phyloP scores from a whole-genome alignment of 148 eudicot species.

The Cornus kousa region DNA sequence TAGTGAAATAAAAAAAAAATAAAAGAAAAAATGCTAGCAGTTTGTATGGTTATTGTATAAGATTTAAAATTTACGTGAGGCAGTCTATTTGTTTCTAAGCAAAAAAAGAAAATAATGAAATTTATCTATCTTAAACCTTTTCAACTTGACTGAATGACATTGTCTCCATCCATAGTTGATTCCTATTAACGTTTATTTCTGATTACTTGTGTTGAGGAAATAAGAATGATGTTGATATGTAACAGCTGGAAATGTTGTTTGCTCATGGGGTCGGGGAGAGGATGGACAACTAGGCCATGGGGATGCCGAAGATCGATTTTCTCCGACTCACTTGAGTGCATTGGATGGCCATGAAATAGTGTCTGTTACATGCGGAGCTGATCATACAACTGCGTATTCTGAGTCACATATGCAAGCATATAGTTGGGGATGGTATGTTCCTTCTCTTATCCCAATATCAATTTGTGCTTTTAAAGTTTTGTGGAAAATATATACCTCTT shows the following conservation, averaged over 20 bases:
- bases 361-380: slow-evolving; percentile 91
- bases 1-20: no score
- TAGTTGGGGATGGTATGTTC: slow-evolving; percentile 97
- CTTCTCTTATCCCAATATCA: background rate
- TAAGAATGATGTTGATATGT: background rate
- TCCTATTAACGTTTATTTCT: background rate
- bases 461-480: no score
- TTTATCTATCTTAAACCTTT: no score
- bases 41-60: no score
- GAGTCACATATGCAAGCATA: slow-evolving; percentile 64
- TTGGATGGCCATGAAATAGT: slow-evolving; percentile 71
- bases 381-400: slow-evolving; percentile 87
- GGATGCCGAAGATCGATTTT: slow-evolving; percentile 90
- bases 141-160: no score
- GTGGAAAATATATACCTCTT: no score
- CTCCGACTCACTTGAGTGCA: slow-evolving; percentile 81
- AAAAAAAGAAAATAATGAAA: no score
- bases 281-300: slow-evolving; percentile 99
- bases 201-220: slow-evolving; percentile 3
- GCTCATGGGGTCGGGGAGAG: slow-evolving; percentile 99
- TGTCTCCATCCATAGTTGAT: no score
- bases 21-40: no score
- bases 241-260: slow-evolving; percentile 76
- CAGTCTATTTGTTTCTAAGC: no score
- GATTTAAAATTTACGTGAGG: no score